Conservation (phyloP, 345 rosid species). For the Eucalyptus polyanthemos region DNA sequence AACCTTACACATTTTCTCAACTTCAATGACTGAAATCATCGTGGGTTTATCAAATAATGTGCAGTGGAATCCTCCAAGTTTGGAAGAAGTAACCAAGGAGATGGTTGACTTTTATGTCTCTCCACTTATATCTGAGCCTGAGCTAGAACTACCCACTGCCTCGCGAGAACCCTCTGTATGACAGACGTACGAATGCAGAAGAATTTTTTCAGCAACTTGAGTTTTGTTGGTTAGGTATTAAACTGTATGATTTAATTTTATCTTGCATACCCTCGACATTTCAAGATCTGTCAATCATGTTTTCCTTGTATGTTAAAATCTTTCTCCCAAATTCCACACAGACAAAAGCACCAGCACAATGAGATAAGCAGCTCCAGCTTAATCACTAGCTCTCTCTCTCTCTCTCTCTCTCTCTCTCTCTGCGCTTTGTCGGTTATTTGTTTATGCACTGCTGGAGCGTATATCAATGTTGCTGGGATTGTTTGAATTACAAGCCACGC, state of each 20-base stretch:
- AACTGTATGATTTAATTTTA: neutral
- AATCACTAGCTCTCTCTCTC: neutral
- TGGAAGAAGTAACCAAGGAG: slow-evolving; percentile 42
- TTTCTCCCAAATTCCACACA: neutral
- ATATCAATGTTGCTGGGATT: too few species aligned
- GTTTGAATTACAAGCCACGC: too few species aligned
- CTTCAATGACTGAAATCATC: neutral
- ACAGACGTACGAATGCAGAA: too few species aligned
- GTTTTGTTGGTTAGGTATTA: neutral
- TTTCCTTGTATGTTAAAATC: neutral
- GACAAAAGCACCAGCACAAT: neutral
- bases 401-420: too few species aligned
- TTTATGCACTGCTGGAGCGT: too few species aligned
- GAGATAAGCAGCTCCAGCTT: neutral
- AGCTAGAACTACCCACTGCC: slow-evolving; percentile 1
- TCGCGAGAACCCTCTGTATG: too few species aligned
- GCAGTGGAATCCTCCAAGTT: slow-evolving; percentile 66
- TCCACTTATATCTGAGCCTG: slow-evolving; percentile 25
- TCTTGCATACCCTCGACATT: neutral
- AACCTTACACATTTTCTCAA: neutral
- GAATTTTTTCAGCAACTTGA: too few species aligned
- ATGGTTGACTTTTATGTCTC: slow-evolving; percentile 46
- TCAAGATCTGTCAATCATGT: neutral
- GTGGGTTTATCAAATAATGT: neutral
- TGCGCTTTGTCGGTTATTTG: fast-evolving